Evolutionary conservation across 2,329 filamentous ascomycete species (phyloP).

Genomic region (Fusarium hainanense): DNA sequence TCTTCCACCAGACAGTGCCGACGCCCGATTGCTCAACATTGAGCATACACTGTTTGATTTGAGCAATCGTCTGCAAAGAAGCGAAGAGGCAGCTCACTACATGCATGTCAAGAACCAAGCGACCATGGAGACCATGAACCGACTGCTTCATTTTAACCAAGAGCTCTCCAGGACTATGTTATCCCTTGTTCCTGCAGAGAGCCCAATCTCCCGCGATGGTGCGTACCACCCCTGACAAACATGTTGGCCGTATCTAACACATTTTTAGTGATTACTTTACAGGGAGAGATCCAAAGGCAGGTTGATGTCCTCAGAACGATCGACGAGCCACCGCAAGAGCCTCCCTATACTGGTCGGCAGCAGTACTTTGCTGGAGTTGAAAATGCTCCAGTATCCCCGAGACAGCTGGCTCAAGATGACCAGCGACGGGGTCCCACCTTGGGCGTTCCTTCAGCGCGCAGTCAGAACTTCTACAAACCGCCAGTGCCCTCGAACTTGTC

Average conservation of each 20-base stretch:
- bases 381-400: conserved; percentile 84
- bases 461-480: conserved; percentile 75
- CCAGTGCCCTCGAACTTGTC: conserved; percentile 85
- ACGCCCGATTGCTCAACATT: conserved; percentile 77
- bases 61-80: conserved; percentile 77
- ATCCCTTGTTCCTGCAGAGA: conserved; percentile 79
- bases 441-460: conserved; percentile 67
- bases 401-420: conserved; percentile 88
- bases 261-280: conserved; percentile 63
- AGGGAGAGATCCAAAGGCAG: conserved; percentile 71
- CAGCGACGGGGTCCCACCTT: conserved; percentile 79
- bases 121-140: conserved; percentile 81
- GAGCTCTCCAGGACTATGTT: conserved; percentile 83
- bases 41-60: conserved; percentile 89
- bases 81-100: conserved; percentile 84
- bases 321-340: conserved; percentile 73
- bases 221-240: conserved; percentile 53
- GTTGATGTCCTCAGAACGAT: conserved; percentile 66
- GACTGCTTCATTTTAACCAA: conserved; percentile 80
- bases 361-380: conserved; percentile 76
- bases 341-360: conserved; percentile 73
- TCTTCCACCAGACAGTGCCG: conserved; percentile 76
- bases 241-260: conserved; percentile 26
- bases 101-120: conserved; percentile 85
- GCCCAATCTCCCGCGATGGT: conserved; percentile 84